A percentile compares a stretch with the other conserved stretches of the same genome.
Evolutionary conservation across 2,329 filamentous ascomycete species (phyloP).

Genomic region (Alternaria sp.): DNA sequence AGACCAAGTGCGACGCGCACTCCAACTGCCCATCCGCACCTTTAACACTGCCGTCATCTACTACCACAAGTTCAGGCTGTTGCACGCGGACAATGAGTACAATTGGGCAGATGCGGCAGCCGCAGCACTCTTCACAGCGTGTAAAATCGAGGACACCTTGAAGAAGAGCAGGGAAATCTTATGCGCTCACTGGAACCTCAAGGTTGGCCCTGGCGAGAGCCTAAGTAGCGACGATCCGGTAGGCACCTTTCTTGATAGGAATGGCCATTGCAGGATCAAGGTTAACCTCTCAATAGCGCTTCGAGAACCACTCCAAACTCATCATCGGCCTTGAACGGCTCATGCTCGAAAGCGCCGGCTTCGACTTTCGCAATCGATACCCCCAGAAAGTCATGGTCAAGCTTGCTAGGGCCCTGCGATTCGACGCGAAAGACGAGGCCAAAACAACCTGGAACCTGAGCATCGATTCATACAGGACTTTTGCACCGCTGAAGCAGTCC

Average conservation of each 20-base stretch:
- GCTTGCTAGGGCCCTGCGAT: slow-evolving; percentile 69
- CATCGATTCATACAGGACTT: slow-evolving; percentile 91
- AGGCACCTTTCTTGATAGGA: slow-evolving; percentile 33
- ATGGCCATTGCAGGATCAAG: background rate
- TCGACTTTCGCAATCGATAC: slow-evolving; percentile 91
- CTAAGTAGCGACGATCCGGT: slow-evolving; percentile 84
- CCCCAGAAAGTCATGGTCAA: slow-evolving; percentile 88
- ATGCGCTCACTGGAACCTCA: slow-evolving; percentile 88
- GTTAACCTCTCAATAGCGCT: slow-evolving; percentile 65
- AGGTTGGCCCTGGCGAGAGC: slow-evolving; percentile 72
- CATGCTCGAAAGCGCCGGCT: slow-evolving; percentile 90
- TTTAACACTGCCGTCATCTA: slow-evolving; percentile 92
- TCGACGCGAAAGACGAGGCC: slow-evolving; percentile 66
- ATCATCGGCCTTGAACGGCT: slow-evolving; percentile 91
- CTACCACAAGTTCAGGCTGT: slow-evolving; percentile 91
- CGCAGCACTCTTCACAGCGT: slow-evolving; percentile 88
- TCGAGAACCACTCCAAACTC: slow-evolving; percentile 79
- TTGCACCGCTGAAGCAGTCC: slow-evolving; percentile 88
- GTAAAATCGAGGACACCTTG: slow-evolving; percentile 97
- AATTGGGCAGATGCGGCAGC: slow-evolving; percentile 85
- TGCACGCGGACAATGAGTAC: slow-evolving; percentile 86
- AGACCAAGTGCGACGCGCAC: slow-evolving; percentile 78
- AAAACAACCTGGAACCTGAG: slow-evolving; percentile 81
- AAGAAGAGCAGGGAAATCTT: slow-evolving; percentile 96
- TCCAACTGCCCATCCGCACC: slow-evolving; percentile 87